Percentiles rank a stretch among this genome's conserved stretches.
phyloP scores from a whole-genome alignment of 1,284 basidiomycete species.

The Cryptococcus jaspeensis region DNA sequence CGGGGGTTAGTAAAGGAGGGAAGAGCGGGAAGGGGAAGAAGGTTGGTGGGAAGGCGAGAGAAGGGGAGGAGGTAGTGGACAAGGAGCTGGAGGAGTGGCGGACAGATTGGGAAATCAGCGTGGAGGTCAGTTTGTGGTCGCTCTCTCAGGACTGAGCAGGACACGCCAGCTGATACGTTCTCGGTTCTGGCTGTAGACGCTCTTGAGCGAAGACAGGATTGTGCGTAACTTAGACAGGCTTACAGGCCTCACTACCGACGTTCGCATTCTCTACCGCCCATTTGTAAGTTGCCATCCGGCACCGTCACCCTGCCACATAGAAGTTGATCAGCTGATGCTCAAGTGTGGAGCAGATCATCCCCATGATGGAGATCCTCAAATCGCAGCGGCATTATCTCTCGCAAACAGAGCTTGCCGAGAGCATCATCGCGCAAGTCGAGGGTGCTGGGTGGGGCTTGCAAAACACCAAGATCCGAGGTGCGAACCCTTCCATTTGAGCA shows the following conservation, averaged over 20 bases:
- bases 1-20: background rate
- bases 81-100: constrained; percentile 51
- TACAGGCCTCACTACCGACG: constrained; percentile 66
- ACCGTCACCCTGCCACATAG: too few relatives aligned
- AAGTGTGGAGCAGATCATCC: constrained; percentile 23
- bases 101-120: constrained; percentile 59
- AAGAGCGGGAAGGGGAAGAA: background rate
- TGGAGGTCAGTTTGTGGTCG: constrained; percentile 55
- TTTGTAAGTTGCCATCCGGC: constrained; percentile 58
- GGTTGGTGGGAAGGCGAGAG: background rate
- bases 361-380: constrained; percentile 30
- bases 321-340: too few relatives aligned
- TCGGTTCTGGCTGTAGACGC: constrained; percentile 25
- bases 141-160: background rate
- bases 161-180: background rate
- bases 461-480: constrained; percentile 27
- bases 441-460: constrained; percentile 39
- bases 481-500: background rate
- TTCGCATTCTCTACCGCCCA: constrained; percentile 63
- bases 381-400: constrained; percentile 28
- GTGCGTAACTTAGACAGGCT: constrained; percentile 54
- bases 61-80: constrained; percentile 29
- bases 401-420: constrained; percentile 17
- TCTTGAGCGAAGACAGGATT: constrained; percentile 40
- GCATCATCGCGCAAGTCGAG: constrained; percentile 39